A percentile compares a stretch with the other conserved stretches of the same genome.
Evolutionary conservation across 495 filamentous ascomycete genomes (phyloP).

Genomic region (Pyrenula aspistea): DNA sequence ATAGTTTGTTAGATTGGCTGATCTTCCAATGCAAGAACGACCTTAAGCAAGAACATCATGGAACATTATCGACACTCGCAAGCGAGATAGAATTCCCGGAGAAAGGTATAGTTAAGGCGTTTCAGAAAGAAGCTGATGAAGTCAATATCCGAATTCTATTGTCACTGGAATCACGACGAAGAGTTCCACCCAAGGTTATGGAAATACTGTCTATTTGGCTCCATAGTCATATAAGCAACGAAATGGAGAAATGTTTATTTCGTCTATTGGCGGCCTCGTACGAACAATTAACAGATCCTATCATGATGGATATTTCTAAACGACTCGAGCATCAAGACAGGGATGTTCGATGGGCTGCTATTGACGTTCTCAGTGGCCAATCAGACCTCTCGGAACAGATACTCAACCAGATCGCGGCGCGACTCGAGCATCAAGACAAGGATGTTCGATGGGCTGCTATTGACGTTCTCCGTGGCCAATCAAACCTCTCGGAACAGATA

Average conservation of each 20-base stretch:
- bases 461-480: not conserved
- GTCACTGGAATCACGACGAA: conserved; percentile 8
- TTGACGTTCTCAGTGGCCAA: conserved; percentile 1
- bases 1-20: conserved; percentile 12
- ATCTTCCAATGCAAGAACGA: conserved; percentile 17
- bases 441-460: conserved; percentile 1
- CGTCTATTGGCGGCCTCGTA: not conserved
- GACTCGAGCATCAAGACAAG: conserved; percentile 3
- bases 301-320: conserved; percentile 5
- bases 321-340: conserved; percentile 7
- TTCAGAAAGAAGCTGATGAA: conserved; percentile 8
- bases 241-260: conserved; percentile 2
- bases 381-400: conserved; percentile 3
- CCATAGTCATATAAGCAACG: not conserved
- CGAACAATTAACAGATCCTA: conserved; percentile 1
- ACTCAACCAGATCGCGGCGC: conserved; percentile 3
- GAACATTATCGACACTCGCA: conserved; percentile 1
- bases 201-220: conserved; percentile 8
- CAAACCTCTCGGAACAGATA: not conserved
- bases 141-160: conserved; percentile 5
- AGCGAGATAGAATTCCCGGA: conserved; percentile 17
- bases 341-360: conserved; percentile 2
- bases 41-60: too few species aligned
- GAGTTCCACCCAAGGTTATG: conserved; percentile 10
- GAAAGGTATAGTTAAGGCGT: conserved; percentile 7